Evolutionary conservation across 441 rosid species (phyloP), one percentile per base, ranked within the genome.

Genomic region (Euphorbia corollata): DNA sequence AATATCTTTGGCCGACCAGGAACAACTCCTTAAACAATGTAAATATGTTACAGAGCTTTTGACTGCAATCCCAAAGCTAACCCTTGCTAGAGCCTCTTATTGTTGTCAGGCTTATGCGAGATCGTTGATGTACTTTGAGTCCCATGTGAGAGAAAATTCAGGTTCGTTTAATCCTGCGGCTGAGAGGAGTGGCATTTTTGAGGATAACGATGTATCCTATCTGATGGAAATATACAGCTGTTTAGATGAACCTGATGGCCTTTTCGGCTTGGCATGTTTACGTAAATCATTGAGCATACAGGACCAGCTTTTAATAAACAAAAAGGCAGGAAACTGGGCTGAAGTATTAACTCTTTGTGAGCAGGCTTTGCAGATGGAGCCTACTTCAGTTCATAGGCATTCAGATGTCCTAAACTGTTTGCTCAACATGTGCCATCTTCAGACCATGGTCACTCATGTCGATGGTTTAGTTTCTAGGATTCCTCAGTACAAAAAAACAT

Each of bases 111-210:
- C 99, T 71, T 87, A 92, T 83, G 99, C 98, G 38, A 88, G 96
- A 80, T 86, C 99, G 71, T 81, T 92, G 83, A 95, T 92, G 97
- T 95, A 95, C 79, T 90, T 92, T 54, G 98, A 95, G 79, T 92
- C 97, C 78, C 89, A 89, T 74, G 98, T 92, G 65, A 89, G 83
- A 73, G 87, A 69, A 75, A 87, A 86, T 74, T 90, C 96, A 39
- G 99, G 99, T 71, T 86, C 99, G 69, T 95, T 90, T 68, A 95
- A 95, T 72, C 98, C 97, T 36, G 96, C 98, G 32, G 93, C 98
- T 59, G 91, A 85, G 82, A 90, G 79, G 73, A 87, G 96, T 18
- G 97, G 96, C 67, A 73, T 76, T 55, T 95, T 95, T 84, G 98
- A 92, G 80, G 95, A 92, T 76, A 83, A 80, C 59, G 99, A 92